These are phyloP conservation scores for Quercus phellos DNA, from an alignment of 331 rosid genomes.

Conservation along the genomic window DNA sequence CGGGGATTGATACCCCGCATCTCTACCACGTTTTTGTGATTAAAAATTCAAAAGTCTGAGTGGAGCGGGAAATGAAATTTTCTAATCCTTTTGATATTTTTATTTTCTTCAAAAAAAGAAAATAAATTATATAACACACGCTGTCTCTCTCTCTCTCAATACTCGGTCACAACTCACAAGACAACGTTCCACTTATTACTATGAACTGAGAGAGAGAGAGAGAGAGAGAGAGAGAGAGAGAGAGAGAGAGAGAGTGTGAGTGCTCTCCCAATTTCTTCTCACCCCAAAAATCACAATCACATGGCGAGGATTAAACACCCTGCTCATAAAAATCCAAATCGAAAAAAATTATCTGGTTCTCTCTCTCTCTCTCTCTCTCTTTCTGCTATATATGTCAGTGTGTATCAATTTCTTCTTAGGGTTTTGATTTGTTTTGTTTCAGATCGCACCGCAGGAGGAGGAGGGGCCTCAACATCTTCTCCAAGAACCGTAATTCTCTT, in stretches of 20 bases:
- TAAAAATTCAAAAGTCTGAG: too few species aligned
- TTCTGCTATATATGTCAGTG: neutral
- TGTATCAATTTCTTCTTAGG: neutral
- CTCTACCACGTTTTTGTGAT: conserved; percentile 35
- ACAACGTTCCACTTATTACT: too few species aligned
- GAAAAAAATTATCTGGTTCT: neutral
- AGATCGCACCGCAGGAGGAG: neutral
- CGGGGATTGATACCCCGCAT: conserved; percentile 92
- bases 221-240: neutral
- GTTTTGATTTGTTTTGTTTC: neutral
- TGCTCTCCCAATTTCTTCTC: neutral
- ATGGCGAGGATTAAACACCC: conserved; percentile 32
- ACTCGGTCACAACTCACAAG: too few species aligned
- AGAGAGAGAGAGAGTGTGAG: neutral
- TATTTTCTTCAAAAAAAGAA: too few species aligned
- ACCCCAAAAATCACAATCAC: neutral
- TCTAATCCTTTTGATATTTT: too few species aligned
- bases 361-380: conserved; percentile 14
- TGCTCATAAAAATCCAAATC: neutral
- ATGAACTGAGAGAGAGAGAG: neutral
- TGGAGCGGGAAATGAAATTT: too few species aligned
- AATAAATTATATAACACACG: too few species aligned
- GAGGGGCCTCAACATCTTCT: neutral
- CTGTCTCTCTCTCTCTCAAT: too few species aligned
- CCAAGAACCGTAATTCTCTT: neutral